Conservation (phyloP, 2,329 filamentous ascomycete genomes). For the Neofusicoccum ribis region DNA sequence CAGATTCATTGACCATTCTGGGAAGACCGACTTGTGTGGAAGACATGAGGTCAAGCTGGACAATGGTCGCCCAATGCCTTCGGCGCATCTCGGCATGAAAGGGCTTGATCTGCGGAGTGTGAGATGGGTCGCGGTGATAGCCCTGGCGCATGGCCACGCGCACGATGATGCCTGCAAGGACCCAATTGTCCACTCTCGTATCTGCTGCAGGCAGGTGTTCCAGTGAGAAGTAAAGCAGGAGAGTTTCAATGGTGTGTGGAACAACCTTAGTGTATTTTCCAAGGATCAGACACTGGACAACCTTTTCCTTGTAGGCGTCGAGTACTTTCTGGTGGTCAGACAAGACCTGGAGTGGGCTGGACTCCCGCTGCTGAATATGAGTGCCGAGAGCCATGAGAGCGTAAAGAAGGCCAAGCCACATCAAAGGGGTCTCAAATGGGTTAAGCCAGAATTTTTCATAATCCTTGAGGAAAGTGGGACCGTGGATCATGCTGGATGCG, state of each 20-base stretch:
- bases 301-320: conserved; percentile 20
- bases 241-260: too few relatives aligned
- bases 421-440: conserved; percentile 37
- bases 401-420: conserved; percentile 49
- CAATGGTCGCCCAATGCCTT: too few relatives aligned
- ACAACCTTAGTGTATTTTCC: not conserved
- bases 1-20: conserved; percentile 37
- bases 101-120: too few relatives aligned
- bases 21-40: conserved; percentile 43
- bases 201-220: conserved; percentile 30
- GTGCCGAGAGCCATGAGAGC: conserved; percentile 32
- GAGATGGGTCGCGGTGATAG: conserved; percentile 27
- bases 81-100: too few relatives aligned
- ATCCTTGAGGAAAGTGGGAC: conserved; percentile 26
- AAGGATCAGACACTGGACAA: conserved; percentile 5
- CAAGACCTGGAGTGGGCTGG: conserved; percentile 20
- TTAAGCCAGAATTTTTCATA: conserved; percentile 48
- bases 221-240: too few relatives aligned
- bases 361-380: not conserved
- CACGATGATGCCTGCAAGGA: conserved; percentile 25
- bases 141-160: conserved; percentile 42
- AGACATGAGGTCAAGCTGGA: conserved; percentile 34
- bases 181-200: not conserved
- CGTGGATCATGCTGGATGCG: not conserved
- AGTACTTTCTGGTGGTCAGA: conserved; percentile 28